phyloP scores from a whole-genome alignment of 1,139 yeast species.

The Suhomyces taliae region DNA sequence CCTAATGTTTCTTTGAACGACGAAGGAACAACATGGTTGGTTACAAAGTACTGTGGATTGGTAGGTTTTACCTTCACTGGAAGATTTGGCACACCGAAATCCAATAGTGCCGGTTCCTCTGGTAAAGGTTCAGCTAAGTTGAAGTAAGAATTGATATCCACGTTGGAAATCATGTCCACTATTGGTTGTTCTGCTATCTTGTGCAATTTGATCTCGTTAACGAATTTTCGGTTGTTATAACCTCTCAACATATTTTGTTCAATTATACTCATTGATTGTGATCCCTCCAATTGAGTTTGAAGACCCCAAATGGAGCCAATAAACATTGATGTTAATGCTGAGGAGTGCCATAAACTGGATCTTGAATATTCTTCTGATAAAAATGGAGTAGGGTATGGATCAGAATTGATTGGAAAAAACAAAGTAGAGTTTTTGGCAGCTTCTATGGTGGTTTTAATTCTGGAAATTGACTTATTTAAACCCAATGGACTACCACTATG shows the following conservation, averaged over 20 bases:
- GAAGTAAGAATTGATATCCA: slow-evolving; percentile 17
- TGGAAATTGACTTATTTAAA: slow-evolving; percentile 24
- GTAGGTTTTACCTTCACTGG: slow-evolving; percentile 3
- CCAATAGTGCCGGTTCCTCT: slow-evolving; percentile 1
- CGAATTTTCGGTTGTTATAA: slow-evolving; percentile 30
- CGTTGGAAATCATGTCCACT: slow-evolving; percentile 12
- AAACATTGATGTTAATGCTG: slow-evolving; percentile 29
- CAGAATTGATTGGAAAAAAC: slow-evolving; percentile 46
- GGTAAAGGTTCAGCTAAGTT: slow-evolving; percentile 1
- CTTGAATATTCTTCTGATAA: slow-evolving; percentile 11
- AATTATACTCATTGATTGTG: slow-evolving; percentile 32
- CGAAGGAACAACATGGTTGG: slow-evolving; percentile 2
- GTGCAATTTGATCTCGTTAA: slow-evolving; percentile 30
- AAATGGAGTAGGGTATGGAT: neutral
- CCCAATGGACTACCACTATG: neutral
- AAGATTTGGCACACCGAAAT: slow-evolving; percentile 5
- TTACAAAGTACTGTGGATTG: slow-evolving; percentile 3
- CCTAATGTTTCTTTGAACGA: slow-evolving; percentile 2
- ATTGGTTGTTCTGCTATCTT: slow-evolving; percentile 6
- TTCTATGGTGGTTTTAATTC: slow-evolving; percentile 49
- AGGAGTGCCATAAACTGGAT: slow-evolving; percentile 46
- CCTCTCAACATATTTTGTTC: slow-evolving; percentile 34
- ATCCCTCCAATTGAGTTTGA: slow-evolving; percentile 25
- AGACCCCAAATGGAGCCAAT: slow-evolving; percentile 43
- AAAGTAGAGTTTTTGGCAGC: slow-evolving; percentile 48